These are phyloP conservation scores for Fraxinus americana DNA, from an alignment of 257 asterid species.

Conservation along the genomic window DNA sequence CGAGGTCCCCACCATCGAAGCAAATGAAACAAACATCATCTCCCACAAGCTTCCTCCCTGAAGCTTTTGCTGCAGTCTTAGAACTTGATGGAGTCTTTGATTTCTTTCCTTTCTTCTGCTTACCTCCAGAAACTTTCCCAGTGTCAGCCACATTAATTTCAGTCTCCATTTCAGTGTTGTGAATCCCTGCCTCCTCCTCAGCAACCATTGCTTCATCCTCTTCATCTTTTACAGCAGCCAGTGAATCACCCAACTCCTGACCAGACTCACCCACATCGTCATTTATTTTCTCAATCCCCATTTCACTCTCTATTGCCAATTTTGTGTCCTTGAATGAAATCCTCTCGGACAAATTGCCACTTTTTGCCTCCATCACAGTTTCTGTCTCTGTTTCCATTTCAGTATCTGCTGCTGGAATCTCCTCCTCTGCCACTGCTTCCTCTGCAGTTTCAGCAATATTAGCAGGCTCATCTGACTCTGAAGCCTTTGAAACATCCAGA, in stretches of 20 bases:
- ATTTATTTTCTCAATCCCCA: conserved; percentile 54
- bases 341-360: conserved; percentile 22
- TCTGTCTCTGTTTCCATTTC: conserved; percentile 39
- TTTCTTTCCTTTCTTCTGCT: conserved; percentile 71
- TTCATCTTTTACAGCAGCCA: conserved; percentile 49
- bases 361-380: conserved; percentile 20
- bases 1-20: conserved; percentile 96
- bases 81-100: conserved; percentile 49
- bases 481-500: conserved; percentile 26
- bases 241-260: conserved; percentile 48
- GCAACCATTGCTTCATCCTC: conserved; percentile 58
- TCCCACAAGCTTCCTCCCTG: conserved; percentile 54
- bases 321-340: conserved; percentile 31
- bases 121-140: conserved; percentile 60
- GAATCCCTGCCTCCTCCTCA: conserved; percentile 63
- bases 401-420: conserved; percentile 32
- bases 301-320: neutral
- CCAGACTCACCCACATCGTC: conserved; percentile 53
- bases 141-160: conserved; percentile 66
- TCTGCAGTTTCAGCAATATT: conserved; percentile 29
- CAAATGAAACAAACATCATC: conserved; percentile 98
- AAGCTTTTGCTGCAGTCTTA: conserved; percentile 46
- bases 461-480: conserved; percentile 29
- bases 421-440: conserved; percentile 34
- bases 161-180: conserved; percentile 72